Base-by-base conservation (phyloP, 2,329 filamentous ascomycete genomes). In the Elsinoe fawcettii region DNA sequence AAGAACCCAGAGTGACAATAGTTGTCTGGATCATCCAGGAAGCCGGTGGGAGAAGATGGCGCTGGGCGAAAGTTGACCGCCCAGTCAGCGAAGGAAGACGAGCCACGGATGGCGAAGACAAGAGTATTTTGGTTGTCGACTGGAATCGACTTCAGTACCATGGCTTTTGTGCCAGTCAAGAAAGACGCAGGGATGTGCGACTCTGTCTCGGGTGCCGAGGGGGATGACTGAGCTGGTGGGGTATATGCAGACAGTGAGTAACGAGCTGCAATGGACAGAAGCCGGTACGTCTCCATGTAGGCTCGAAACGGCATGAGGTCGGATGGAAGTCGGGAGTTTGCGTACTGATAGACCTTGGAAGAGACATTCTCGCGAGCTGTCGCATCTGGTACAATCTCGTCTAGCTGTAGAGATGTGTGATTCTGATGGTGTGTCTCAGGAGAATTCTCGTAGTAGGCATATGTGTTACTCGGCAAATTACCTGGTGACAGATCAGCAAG, bases 101-200 rank as follows among this genome's bases (percentile, higher is more conserved):
- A 90, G 18, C 90, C 90, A 18, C 90, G 82, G 60, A 95, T 88
- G 12, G 90, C 88, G 65, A 95, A 88, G 9, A 95, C 86, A 57
- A 95, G 85, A 16, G 85, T 85, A 66, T 88, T 83, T 74, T 85
- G 83, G 64, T 88, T 78, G 65, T 93, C 88, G 67, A 90, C 82
- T 1, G 88, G 83, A 0, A 91, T 79, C 0, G 86, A 89, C 66
- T 91, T 92, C 67, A 95, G 84, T 14, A 88, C 83, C 85, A 92
- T 92, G 22, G 89, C 86, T 68, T 91, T 92, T 1, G 88, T 87
- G n/a, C 88, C 88, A 2, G 80, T 77, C 18, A 78, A 77, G 79
- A 84, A 87, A 68, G 90, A 83, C 2, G 87, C 82, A 34, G 84
- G 78, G 34, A 93, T 78, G 63, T 88, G 86, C 1, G 84, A 78